Evolutionary conservation across 768 basidiomycete genomes (phyloP).

Genomic region (Infundibulicybe gibba): DNA sequence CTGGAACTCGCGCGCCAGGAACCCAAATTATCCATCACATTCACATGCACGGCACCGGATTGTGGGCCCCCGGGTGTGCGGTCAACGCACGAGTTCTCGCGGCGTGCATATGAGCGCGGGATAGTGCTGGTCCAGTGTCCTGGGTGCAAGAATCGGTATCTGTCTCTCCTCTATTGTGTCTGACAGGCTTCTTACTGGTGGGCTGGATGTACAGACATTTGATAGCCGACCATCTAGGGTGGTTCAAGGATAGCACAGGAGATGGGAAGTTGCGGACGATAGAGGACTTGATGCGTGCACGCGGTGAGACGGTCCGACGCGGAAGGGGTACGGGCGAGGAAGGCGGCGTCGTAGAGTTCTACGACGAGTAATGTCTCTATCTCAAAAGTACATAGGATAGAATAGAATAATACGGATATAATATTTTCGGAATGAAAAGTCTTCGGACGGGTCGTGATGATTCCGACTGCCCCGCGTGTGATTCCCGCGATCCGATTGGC

Average conservation of each 20-base stretch:
- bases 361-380: conserved; percentile 14
- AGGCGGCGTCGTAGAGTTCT: conserved; percentile 55
- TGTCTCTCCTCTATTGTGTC: conserved; percentile 6
- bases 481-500: too few species aligned
- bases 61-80: conserved; percentile 52
- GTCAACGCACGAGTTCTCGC: conserved; percentile 86
- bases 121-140: conserved; percentile 93
- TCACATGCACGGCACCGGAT: conserved; percentile 77
- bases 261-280: conserved; percentile 73
- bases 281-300: conserved; percentile 75
- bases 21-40: conserved; percentile 70
- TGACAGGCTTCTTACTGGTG: neutral
- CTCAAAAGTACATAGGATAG: too few species aligned
- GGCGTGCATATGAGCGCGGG: conserved; percentile 79
- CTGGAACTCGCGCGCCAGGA: conserved; percentile 41
- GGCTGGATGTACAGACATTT: conserved; percentile 52
- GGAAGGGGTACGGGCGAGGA: conserved; percentile 50
- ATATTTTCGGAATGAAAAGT: too few species aligned
- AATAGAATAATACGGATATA: too few species aligned
- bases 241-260: conserved; percentile 84
- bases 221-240: conserved; percentile 87
- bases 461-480: too few species aligned
- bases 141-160: conserved; percentile 81
- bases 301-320: conserved; percentile 71
- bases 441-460: too few species aligned